Evolutionary conservation across 164 flowering plant genomes (phyloP), one percentile per base, ranked within the genome.

Genomic region (Hamamelis virginiana): DNA sequence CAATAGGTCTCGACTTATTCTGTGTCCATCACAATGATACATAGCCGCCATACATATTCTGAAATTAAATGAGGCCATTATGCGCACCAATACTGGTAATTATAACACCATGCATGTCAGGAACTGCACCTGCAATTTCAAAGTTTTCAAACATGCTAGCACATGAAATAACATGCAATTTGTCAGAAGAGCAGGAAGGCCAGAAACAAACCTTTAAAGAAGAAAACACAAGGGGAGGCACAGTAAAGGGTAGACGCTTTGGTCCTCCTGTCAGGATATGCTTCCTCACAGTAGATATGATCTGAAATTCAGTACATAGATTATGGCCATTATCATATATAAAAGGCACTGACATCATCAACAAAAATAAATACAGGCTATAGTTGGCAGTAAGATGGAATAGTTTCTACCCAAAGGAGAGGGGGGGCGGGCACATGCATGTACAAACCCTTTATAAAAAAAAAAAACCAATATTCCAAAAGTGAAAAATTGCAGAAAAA

Each of bases 211-310:
- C 93, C 93, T 80, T 85, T 23, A 89, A 83, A 22, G 85, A 72
- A 50, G 88, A 82, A 67, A 87, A 84, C 26, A 89, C 86, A 63
- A 89, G 84, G 26, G 93, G 85, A 9, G 93, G 93, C 62, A 87
- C 78, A 11, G 93, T 89, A 76, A 80, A 82, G 46, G 85, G 81
- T 59, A 87, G 84, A 22, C 89, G 86, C 69, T 68, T 84, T 46
- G 81, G 79, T 67, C 89, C 87, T 41, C 87, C 89, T 8, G 80
- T 68, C 71, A 87, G 74, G 50, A 85, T 81, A 77, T 84, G 87
- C 67, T 76, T 77, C 75, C 76, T 75, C 71, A 85, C 88, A 11
- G 82, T 80, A 70, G 78, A 71, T 72, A 89, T 86, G 28, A 91
- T 86, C 96, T 87, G 93, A 71, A 74, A 67, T 14, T 28, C 43